Evolutionary conservation across 768 basidiomycete species (phyloP), one percentile per base, ranked within the genome.

Genomic region (Leccinum subgranulosum): DNA sequence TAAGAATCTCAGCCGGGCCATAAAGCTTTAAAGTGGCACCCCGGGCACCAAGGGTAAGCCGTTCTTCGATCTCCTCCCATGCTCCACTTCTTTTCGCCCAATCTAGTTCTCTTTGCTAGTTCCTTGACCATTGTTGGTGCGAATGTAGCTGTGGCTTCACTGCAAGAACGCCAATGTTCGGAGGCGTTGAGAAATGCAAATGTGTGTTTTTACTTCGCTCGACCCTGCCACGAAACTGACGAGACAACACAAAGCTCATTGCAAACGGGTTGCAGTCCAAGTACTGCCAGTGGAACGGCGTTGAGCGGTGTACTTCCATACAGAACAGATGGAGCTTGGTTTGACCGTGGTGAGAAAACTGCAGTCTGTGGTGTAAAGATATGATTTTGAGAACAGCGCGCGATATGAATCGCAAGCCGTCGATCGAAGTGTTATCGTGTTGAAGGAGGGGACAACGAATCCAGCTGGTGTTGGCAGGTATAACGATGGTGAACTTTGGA

Each of bases 401-500:
- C 25, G 25, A 25, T 27, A 27, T 27, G 27, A 27, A 27, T 27
- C 27, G 27, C 27, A 27, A 27, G 27, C 27, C 27, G 27, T 27
- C 27, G 27, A 27, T 27, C 27, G 25, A 23, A 4, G 25, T 25
- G n/a, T n/a, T n/a, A n/a, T n/a, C n/a, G n/a, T n/a, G n/a, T n/a
- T 25, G 25, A 25, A 25, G 25, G 25, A 25, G 25, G n/a, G n/a
- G n/a, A n/a, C n/a, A n/a, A n/a, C n/a, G n/a, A n/a, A n/a, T n/a
- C n/a, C n/a, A n/a, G n/a, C n/a, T n/a, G n/a, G n/a, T n/a, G 72
- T 60, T 46, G 82, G 82, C 1, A 69, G 74, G 50, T 82, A 80
- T 58, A 81, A 60, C n/a, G 74, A 75, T 29, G 82, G 83, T 43
- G 76, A 78, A 10, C 71, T 82, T 17, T 84, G 82, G 83, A 84